Conservation (phyloP, 208 protist species). For the Polymyxa betae region DNA sequence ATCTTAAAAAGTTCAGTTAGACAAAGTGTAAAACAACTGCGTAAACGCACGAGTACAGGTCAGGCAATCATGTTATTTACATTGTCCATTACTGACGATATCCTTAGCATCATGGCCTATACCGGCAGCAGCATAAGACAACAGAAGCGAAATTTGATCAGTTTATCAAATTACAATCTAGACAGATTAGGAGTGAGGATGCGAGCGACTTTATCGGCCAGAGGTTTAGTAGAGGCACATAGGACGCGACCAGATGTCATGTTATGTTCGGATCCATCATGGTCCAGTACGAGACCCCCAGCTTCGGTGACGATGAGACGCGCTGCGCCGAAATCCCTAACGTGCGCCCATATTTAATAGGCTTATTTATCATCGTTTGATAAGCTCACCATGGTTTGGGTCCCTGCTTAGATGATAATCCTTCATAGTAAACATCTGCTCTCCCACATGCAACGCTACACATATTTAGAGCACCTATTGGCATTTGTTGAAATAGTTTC, state of each 20-base stretch:
- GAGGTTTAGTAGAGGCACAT: neutral
- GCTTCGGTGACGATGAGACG: neutral
- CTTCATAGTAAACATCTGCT: conserved; percentile 2
- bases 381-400: neutral
- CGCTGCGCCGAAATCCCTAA: neutral
- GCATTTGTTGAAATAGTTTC: neutral
- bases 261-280: neutral
- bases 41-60: too few species aligned
- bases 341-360: neutral
- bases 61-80: too few species aligned
- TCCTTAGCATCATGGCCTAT: too few species aligned
- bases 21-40: too few species aligned
- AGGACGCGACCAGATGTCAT: conserved; percentile 8
- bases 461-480: neutral
- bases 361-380: neutral
- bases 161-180: too few species aligned
- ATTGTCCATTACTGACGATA: too few species aligned
- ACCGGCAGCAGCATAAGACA: too few species aligned
- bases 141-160: too few species aligned
- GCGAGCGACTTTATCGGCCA: neutral
- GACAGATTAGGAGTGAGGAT: too few species aligned
- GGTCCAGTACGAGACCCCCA: neutral
- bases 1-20: too few species aligned
- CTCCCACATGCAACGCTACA: neutral
- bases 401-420: neutral